Conservation (phyloP, 2,329 filamentous ascomycete species). For the Fusarium agapanthi region DNA sequence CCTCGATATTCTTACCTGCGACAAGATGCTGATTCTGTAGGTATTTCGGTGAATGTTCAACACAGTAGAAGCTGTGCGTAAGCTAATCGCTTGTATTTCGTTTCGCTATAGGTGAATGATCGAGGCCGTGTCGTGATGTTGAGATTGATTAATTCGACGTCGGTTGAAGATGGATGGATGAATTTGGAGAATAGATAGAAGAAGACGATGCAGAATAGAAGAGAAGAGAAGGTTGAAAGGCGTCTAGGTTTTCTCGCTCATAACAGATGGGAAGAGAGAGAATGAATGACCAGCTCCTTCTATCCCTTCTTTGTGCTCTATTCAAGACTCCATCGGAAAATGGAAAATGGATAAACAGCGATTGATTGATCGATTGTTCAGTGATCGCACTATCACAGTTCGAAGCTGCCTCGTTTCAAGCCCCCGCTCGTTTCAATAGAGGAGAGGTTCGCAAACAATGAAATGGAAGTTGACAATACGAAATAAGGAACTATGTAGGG, state of each 20-base stretch:
- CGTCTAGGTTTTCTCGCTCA: background rate
- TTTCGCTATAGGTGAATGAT: background rate
- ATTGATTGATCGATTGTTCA: background rate
- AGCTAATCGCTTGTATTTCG: background rate
- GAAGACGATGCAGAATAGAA: background rate
- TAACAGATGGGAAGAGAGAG: background rate
- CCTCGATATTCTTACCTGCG: conserved; percentile 1
- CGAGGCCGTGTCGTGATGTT: background rate
- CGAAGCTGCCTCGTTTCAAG: conserved; percentile 16
- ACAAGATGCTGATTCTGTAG: background rate
- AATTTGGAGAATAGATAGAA: background rate
- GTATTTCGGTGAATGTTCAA: background rate
- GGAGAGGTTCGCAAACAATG: background rate
- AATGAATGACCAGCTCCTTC: conserved; percentile 5
- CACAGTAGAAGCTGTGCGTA: background rate
- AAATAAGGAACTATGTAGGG: background rate
- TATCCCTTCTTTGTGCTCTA: background rate
- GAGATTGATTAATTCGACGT: background rate
- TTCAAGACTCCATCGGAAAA: background rate
- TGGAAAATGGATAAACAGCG: background rate
- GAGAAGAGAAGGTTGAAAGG: background rate
- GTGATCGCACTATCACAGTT: background rate
- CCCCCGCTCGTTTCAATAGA: background rate
- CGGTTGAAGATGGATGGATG: background rate
- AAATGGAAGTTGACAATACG: background rate